Base-by-base conservation (phyloP, 805 yeast species). In the Saturnispora kantuleensis region DNA sequence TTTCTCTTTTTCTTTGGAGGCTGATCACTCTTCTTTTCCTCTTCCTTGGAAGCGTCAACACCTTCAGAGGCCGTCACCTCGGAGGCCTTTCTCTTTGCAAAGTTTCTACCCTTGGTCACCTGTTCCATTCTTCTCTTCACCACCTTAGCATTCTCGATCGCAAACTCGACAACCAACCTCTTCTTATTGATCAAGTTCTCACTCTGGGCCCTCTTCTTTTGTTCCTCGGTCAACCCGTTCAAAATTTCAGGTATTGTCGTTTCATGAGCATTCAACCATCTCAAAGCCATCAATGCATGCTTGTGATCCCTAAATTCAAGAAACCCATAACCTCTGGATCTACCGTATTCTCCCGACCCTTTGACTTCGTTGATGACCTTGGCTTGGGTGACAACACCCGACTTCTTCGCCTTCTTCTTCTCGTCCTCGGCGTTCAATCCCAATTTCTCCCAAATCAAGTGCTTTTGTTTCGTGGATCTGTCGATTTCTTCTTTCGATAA, bases 261-360 rank as follows among this genome's bases (percentile, higher is more conserved):
- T 57, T 77, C 81, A 59, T 90, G 96, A 7, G 95, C 96, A 62
- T 93, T 93, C 62, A 93, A 72, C 96, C 96, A 93, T 70, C 98
- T 79, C 46, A 93, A 74, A 2, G 95, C 97, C 97, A 88, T 89
- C 52, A 93, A 72, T 1, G 98, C 97, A 50, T 81, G 62, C 63
- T 83, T 84, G 63, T 93, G 98, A 63, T 89, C 95, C 64, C 88
- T 79, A 63, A 73, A 88, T 65, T 93, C 97, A 38, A 93, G 65
- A 71, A 93, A 90, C 51, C 98, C 98, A 57, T 90, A 93, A 49
- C 98, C 98, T 70, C 97, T 81, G 58, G 93, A 81, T 64, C 98
- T 76, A 46, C 98, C 98, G 28, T 72, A 65, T 21, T 81, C 82
- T 16, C 95, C 94, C 8, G 90, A 70, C 7, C 88, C 95, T 61